These are phyloP conservation scores for Tardiomyces depauwii DNA, from an alignment of 1,139 yeast species.

Conservation along the genomic window DNA sequence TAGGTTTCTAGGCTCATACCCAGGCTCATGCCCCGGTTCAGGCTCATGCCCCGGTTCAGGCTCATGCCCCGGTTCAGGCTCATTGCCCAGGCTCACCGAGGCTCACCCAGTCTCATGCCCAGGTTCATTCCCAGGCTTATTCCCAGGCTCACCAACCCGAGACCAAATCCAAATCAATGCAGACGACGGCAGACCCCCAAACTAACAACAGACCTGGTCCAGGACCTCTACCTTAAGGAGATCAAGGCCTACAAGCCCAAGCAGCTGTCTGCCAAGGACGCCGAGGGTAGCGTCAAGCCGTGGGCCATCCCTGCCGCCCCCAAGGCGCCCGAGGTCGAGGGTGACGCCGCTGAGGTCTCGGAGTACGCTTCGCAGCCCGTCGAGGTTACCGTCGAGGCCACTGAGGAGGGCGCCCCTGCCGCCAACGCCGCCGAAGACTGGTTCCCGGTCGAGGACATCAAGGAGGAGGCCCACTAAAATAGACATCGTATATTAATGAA, in stretches of 20 bases:
- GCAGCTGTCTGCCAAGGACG: slow-evolving; percentile 59
- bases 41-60: too few relatives aligned
- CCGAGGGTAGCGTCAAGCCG: slow-evolving; percentile 69
- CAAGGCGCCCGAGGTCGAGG: slow-evolving; percentile 58
- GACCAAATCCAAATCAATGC: too few relatives aligned
- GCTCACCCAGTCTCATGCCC: too few relatives aligned
- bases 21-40: too few relatives aligned
- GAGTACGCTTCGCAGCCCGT: slow-evolving; percentile 69
- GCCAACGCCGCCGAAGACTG: slow-evolving; percentile 50
- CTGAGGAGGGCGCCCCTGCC: slow-evolving; percentile 26
- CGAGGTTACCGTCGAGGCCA: slow-evolving; percentile 44
- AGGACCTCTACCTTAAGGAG: slow-evolving; percentile 81
- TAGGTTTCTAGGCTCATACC: too few relatives aligned
- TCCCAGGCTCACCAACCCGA: too few relatives aligned
- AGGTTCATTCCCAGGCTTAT: too few relatives aligned
- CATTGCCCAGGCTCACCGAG: too few relatives aligned
- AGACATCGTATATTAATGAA: slow-evolving; percentile 2
- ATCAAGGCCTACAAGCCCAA: slow-evolving; percentile 82
- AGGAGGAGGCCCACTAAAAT: slow-evolving; percentile 46
- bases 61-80: too few relatives aligned
- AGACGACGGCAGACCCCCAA: too few relatives aligned
- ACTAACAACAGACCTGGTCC: slow-evolving; percentile 42
- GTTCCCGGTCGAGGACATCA: slow-evolving; percentile 54
- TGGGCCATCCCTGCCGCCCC: slow-evolving; percentile 76
- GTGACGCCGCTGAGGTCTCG: slow-evolving; percentile 62